A percentile compares a stretch with the other conserved stretches of the same genome.
Evolutionary conservation across 2,329 filamentous ascomycete genomes (phyloP).

Genomic region (Colletotrichum sp.): DNA sequence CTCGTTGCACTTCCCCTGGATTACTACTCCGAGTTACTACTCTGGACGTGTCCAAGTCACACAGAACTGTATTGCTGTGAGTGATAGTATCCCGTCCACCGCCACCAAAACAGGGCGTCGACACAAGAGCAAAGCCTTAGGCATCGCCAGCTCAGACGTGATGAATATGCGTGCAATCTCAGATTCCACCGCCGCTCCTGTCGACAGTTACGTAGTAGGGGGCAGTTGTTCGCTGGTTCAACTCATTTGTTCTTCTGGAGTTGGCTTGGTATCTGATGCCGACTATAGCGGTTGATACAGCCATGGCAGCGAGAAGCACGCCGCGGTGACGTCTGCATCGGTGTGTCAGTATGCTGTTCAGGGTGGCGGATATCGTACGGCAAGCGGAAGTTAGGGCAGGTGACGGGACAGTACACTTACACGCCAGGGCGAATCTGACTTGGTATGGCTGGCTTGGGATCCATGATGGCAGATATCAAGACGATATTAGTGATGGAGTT

Average conservation of each 20-base stretch:
- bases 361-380: not conserved
- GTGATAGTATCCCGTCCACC: not conserved
- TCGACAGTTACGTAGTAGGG: slow-evolving; percentile 55
- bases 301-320: slow-evolving; percentile 37
- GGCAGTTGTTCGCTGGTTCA: slow-evolving; percentile 41
- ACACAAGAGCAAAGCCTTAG: not conserved
- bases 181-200: slow-evolving; percentile 54
- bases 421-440: slow-evolving; percentile 17
- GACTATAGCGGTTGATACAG: slow-evolving; percentile 29
- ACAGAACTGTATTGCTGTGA: not conserved
- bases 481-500: not conserved
- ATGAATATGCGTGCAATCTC: not conserved
- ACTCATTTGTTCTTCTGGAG: slow-evolving; percentile 45
- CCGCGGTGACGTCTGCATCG: slow-evolving; percentile 41
- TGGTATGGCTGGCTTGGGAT: slow-evolving; percentile 7
- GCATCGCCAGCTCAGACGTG: not conserved
- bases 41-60: not conserved
- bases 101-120: not conserved
- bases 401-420: slow-evolving; percentile 26
- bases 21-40: not conserved
- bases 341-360: not conserved
- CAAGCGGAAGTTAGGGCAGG: slow-evolving; percentile 26
- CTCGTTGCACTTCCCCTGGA: not conserved
- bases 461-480: not conserved
- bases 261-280: slow-evolving; percentile 39